Percentiles rank a stretch among this genome's conserved stretches.
These are phyloP conservation scores for Ballota nigra DNA, from an alignment of 257 asterid species.

Conservation along the genomic window DNA sequence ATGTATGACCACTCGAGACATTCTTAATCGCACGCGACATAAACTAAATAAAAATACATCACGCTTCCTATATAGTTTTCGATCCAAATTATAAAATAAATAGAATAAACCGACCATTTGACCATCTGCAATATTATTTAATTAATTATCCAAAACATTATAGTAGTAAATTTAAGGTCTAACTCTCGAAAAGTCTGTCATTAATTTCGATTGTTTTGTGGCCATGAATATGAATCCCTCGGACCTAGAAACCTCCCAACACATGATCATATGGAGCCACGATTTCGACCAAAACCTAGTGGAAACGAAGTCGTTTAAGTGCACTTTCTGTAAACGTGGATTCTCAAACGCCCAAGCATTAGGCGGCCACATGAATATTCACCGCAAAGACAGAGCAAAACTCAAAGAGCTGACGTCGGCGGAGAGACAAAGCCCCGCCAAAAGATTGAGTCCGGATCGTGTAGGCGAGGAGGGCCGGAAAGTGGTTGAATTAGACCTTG, in stretches of 20 bases:
- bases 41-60: not conserved
- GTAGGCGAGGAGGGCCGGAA: constrained; percentile 5
- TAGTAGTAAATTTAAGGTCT: too few relatives aligned
- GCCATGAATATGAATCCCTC: constrained; percentile 39
- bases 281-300: constrained; percentile 14
- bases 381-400: constrained; percentile 68
- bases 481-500: constrained; percentile 39
- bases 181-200: not conserved
- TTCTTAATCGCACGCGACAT: not conserved
- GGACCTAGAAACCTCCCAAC: constrained; percentile 21
- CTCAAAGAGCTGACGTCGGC: constrained; percentile 37
- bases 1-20: not conserved
- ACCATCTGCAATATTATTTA: constrained; percentile 19
- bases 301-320: constrained; percentile 37
- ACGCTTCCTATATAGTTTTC: not conserved
- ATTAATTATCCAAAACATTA: too few relatives aligned
- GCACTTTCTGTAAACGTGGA: constrained; percentile 63
- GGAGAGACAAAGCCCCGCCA: too few relatives aligned
- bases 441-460: too few relatives aligned
- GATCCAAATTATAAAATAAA: too few relatives aligned
- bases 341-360: constrained; percentile 79
- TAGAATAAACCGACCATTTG: constrained; percentile 38
- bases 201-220: too few relatives aligned
- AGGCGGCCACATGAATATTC: constrained; percentile 84
- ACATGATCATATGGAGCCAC: constrained; percentile 22